phyloP scores from a whole-genome alignment of 2,329 filamentous ascomycete genomes.

The Fusarium heterosporum region DNA sequence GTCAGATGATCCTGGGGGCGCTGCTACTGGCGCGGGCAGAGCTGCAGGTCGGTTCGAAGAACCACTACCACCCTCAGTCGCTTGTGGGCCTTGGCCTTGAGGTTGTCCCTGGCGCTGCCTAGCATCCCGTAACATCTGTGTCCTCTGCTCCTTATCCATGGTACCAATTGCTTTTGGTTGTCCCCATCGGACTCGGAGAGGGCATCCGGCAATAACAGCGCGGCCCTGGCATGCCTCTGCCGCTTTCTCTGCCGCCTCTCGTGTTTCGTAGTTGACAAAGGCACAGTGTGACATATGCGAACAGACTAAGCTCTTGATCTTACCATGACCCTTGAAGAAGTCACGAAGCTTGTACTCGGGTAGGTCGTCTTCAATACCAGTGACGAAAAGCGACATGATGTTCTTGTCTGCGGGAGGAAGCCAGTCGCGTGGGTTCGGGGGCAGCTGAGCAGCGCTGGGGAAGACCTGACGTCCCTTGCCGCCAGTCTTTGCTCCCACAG shows the following conservation, averaged over 20 bases:
- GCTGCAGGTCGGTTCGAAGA: slow-evolving; percentile 41
- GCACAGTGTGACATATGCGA: slow-evolving; percentile 98
- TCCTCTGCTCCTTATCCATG: slow-evolving; percentile 87
- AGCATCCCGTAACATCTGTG: slow-evolving; percentile 83
- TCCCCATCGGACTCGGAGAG: slow-evolving; percentile 90
- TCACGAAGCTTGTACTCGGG: slow-evolving; percentile 91
- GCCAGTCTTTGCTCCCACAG: slow-evolving; percentile 62
- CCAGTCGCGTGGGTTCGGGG: slow-evolving; percentile 87
- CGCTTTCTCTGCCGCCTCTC: slow-evolving; percentile 86
- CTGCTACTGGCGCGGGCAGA: slow-evolving; percentile 66
- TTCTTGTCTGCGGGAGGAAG: slow-evolving; percentile 84
- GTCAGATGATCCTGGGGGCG: slow-evolving; percentile 82
- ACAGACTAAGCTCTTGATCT: slow-evolving; percentile 92
- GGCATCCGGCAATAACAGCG: slow-evolving; percentile 90
- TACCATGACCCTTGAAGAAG: slow-evolving; percentile 89
- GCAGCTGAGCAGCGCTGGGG: slow-evolving; percentile 77
- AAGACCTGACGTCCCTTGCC: slow-evolving; percentile 67
- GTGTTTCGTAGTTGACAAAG: slow-evolving; percentile 92
- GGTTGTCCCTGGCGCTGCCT: slow-evolving; percentile 52
- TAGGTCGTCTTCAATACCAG: slow-evolving; percentile 94
- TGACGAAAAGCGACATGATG: slow-evolving; percentile 93
- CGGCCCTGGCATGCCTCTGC: slow-evolving; percentile 87
- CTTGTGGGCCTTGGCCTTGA: slow-evolving; percentile 30
- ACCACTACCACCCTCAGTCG: slow-evolving; percentile 50
- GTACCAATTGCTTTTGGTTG: slow-evolving; percentile 91